Evolutionary conservation across 1,284 basidiomycete species (phyloP), one percentile per base, ranked within the genome.

Genomic region (Cryptococcus sp.): DNA sequence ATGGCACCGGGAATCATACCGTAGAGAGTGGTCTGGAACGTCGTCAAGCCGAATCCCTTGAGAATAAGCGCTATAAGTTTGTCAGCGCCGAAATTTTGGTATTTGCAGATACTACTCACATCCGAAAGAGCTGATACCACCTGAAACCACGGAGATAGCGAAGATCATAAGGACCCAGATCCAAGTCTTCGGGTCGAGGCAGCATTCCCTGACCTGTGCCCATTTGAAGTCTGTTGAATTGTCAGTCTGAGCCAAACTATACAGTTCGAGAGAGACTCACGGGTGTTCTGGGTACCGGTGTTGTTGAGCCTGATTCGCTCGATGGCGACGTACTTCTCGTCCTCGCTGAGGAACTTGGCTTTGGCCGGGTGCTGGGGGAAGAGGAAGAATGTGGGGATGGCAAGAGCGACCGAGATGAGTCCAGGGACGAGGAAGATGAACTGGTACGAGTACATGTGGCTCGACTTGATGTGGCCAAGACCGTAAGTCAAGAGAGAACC

Each of bases 1-100:
- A 83, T 69, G 5, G 76, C 80, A 13, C 75, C 72, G 58, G 82
- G 83, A 4, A 82, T 65, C 66, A 68, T 72, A 55, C 70, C 67
- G 61, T 68, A 72, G 7, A 72, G 81, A 55, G 83, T 74, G 22
- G 67, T 65, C 34, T 73, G 79, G 48, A 81, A 74, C 5, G 75
- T 77, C 25, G 54, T 46, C 11, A 70, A 55, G 19, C 73, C 76
- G 55, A 75, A 71, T 22, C 73, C 72, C 45, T 64, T 45, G 16
- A 70, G 57, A 45, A 69, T 64, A 49, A 69, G 46, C 22, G 63
- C 66, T 16, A 13, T 13, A 13, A 34, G 29, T 34, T 10, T 34
- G 29, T 34, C 29, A 34, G 29, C 29, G 29, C 3, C 13, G 8
- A 34, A 2, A 34, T 34, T 13, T 10, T 7, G 29, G 13, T 13